Evolutionary conservation across 75 land plant species (phyloP), one percentile per base, ranked within the genome.

Genomic region (Cupressus sempervirens): DNA sequence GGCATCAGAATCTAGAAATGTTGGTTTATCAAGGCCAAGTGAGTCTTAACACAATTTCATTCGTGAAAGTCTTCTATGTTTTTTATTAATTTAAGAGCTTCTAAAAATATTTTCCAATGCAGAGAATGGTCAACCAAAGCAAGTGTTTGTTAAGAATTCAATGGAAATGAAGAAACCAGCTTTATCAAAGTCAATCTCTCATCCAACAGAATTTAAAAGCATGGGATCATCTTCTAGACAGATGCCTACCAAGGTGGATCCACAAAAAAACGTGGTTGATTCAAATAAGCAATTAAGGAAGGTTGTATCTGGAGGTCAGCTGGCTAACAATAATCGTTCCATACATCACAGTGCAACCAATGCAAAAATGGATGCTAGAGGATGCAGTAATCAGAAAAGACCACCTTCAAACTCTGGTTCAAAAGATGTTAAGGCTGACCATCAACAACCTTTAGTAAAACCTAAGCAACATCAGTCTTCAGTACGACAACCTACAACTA

Each of bases 81-180:
- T 83, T 29, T 82, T 62, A 67, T n/a, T 79, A 18, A 81, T 85
- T 54, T 40, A 85, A 84, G 46, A 67, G 80, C 81, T 87, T 87
- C 73, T 87, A 85, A 88, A 88, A 75, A 82, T 88, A 83, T 90
- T 87, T 79, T 89, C 68, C 84, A 74, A 79, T 89, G 52, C 91
- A 83, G 82, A 87, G 88, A 88, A 89, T 90, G 86, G 87, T 58
- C 84, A 83, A 12, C 50, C 88, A 76, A 85, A 79, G 77, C 89
- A 87, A 68, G 56, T 84, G 23, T 52, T 84, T 58, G 20, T 52
- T 11, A 92, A 88, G 56, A 86, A 82, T 73, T 87, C 84, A 76
- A 83, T 80, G 30, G 14, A 83, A 50, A 34, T 81, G 84, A 83
- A 65, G 68, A 87, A 86, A 41, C 86, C 86, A 7, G 40, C 48